Percentiles rank a stretch among this genome's conserved stretches.
These are phyloP conservation scores for Rhypophila decipiens DNA, from an alignment of 495 filamentous ascomycete species.

Conservation along the genomic window DNA sequence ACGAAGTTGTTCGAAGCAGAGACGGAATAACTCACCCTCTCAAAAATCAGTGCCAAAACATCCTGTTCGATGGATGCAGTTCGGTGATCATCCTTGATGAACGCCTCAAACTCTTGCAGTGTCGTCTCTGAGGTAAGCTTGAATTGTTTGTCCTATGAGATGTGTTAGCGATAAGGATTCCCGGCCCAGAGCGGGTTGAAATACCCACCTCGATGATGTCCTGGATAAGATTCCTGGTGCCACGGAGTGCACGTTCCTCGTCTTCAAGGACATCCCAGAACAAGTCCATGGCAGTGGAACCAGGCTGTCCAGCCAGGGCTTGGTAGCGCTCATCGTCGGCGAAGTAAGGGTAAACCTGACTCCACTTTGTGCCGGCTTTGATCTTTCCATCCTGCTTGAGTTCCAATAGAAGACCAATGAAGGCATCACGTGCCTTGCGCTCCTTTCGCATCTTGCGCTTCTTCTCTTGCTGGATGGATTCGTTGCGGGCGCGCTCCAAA, in stretches of 20 bases:
- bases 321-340: constrained; percentile 77
- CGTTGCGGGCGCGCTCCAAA: constrained; percentile 83
- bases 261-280: constrained; percentile 98
- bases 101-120: constrained; percentile 73
- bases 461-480: constrained; percentile 81
- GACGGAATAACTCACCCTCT: constrained; percentile 43
- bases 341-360: constrained; percentile 68
- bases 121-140: constrained; percentile 82
- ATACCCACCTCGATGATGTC: constrained; percentile 82
- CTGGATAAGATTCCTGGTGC: constrained; percentile 74
- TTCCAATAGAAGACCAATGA: constrained; percentile 64
- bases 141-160: constrained; percentile 74
- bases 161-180: neutral
- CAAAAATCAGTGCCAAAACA: constrained; percentile 70
- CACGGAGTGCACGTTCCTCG: constrained; percentile 76
- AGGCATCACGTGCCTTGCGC: constrained; percentile 77
- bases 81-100: constrained; percentile 76
- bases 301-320: constrained; percentile 77
- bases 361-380: constrained; percentile 88
- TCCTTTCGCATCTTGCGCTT: constrained; percentile 71
- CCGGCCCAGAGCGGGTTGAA: neutral
- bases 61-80: constrained; percentile 78
- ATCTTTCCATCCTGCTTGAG: constrained; percentile 73
- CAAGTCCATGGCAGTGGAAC: constrained; percentile 86
- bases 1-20: neutral